phyloP scores from a whole-genome alignment of 2,329 filamentous ascomycete genomes.

The Pseudogymnoascus sp. region DNA sequence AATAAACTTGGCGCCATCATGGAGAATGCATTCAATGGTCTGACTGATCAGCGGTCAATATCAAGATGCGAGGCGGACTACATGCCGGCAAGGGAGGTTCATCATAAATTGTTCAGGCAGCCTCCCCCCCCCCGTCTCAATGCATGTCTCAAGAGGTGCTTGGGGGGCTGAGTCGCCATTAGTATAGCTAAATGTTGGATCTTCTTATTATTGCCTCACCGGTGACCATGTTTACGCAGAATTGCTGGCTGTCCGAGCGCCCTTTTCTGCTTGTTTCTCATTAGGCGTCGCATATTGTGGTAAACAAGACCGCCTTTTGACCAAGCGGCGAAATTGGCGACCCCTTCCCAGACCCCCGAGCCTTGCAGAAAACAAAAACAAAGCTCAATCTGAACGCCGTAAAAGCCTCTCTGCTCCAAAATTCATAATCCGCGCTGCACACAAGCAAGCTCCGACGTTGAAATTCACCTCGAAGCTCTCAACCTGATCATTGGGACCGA shows the following conservation, averaged over 20 bases:
- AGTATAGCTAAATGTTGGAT: conserved; percentile 1
- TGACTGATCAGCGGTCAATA: not conserved
- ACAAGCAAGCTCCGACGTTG: not conserved
- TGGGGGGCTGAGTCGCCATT: not conserved
- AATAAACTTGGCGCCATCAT: not conserved
- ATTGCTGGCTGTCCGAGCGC: not conserved
- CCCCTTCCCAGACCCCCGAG: not conserved
- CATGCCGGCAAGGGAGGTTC: conserved; percentile 1
- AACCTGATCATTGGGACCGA: conserved; percentile 3
- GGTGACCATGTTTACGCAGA: conserved; percentile 1
- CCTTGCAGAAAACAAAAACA: not conserved
- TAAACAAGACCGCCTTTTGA: conserved; percentile 5
- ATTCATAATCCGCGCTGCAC: not conserved
- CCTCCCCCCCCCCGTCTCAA: not conserved
- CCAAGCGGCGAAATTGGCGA: not conserved
- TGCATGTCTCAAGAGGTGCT: not conserved
- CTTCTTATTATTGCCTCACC: conserved; percentile 2
- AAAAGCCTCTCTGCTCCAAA: not conserved
- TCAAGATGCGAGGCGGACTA: conserved; percentile 3
- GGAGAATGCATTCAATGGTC: not conserved
- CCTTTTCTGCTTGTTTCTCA: not conserved
- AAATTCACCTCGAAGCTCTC: conserved; percentile 1
- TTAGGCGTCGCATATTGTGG: conserved; percentile 1
- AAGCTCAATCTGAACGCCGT: not conserved
- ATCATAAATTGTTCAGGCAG: not conserved